Evolutionary conservation across 768 basidiomycete species (phyloP), one percentile per base, ranked within the genome.

Genomic region (Suillus americanus): DNA sequence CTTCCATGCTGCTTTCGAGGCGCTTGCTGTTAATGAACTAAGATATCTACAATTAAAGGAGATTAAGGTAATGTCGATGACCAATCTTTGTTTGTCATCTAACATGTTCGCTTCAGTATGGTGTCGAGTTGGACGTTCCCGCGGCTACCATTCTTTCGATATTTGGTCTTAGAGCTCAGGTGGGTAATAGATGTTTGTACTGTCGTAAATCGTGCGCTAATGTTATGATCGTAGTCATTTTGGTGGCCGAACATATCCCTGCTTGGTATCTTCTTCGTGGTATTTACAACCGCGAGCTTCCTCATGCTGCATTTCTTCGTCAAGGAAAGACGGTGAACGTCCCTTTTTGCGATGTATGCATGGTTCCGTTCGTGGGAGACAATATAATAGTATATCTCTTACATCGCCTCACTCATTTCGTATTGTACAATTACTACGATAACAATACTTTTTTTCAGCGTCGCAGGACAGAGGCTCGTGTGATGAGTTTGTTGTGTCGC

Each of bases 1-100:
- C 84, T 99, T 97, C 89, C 97, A 99, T 79, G 97, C 97, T 28
- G 97, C 94, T 0, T 99, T 95, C 69, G 97, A 99, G 78, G 96
- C 93, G 1, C 84, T 99, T 45, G 89, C 96, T n/a, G 97, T 99
- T 64, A 99, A 99, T 74, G 97, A 99, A 76, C 81, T 99, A 64
- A 83, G 96, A 59, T 98, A 97, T 77, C 79, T 99, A 35, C 93
- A 95, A 72, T 80, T 99, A 41, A 94, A 94, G 74, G 94, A 99
- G 73, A 85, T 89, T 68, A 93, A 91, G 82, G 93, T 94, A 62
- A 63, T 0, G 88, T 68, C 41, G 28, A 30, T 45, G 25, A 16
- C 38, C 28, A 35, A 41, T 30, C n/a, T 54, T 8, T n/a, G 9
- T 46, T 51, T 10, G 23, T 64, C 20, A 13, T 16, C 13, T 25